Conservation (phyloP, 1,284 basidiomycete genomes). For the Trametes sp. region DNA sequence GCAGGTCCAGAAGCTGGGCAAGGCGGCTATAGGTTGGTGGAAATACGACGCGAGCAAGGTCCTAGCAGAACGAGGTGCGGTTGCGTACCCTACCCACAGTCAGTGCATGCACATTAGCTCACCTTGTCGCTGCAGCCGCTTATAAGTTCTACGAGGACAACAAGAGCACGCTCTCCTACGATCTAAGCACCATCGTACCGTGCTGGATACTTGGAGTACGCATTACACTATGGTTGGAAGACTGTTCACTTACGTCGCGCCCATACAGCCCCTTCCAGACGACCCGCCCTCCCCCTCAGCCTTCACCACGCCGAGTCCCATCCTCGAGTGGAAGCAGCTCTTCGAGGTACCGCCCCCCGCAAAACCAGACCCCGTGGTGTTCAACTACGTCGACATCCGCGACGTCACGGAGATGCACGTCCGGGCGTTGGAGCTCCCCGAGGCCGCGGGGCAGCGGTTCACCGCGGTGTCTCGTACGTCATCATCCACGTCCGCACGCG, state of each 20-base stretch:
- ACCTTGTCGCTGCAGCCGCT: conserved; percentile 20
- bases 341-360: conserved; percentile 37
- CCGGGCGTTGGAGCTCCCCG: conserved; percentile 52
- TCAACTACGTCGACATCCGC: conserved; percentile 63
- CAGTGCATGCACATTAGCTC: not conserved
- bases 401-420: conserved; percentile 64
- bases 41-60: conserved; percentile 71
- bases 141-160: conserved; percentile 37
- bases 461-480: conserved; percentile 45
- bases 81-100: too few species aligned
- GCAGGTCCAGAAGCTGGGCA: conserved; percentile 60
- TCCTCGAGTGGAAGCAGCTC: conserved; percentile 17
- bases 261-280: conserved; percentile 25
- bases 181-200: conserved; percentile 33
- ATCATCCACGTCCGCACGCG: not conserved
- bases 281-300: conserved; percentile 27
- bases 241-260: not conserved
- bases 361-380: not conserved
- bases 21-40: conserved; percentile 46
- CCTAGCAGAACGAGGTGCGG: conserved; percentile 60
- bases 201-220: conserved; percentile 24
- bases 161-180: conserved; percentile 29
- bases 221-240: not conserved
- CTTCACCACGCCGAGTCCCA: conserved; percentile 7
- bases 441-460: conserved; percentile 61